phyloP scores from a whole-genome alignment of 2,329 filamentous ascomycete genomes.

The Aspergillus sp. region DNA sequence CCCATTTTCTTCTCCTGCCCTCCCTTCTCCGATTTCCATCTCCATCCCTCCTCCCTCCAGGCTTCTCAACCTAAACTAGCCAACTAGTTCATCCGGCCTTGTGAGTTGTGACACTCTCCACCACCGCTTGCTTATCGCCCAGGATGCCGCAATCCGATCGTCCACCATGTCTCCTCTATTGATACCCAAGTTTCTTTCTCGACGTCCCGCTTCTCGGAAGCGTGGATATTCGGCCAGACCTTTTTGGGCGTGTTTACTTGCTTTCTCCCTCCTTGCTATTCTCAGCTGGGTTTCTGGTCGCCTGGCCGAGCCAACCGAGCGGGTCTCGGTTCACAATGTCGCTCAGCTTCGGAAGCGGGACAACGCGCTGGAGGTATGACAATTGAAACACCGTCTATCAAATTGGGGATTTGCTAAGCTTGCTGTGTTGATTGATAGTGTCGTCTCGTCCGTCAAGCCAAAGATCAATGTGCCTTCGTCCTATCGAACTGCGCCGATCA shows the following conservation, averaged over 20 bases:
- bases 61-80: not conserved
- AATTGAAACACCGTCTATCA: not conserved
- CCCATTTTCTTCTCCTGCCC: not conserved
- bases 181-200: slow-evolving; percentile 22
- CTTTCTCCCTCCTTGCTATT: slow-evolving; percentile 36
- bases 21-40: not conserved
- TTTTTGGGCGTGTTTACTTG: slow-evolving; percentile 50
- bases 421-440: slow-evolving; percentile 56
- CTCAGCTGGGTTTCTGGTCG: slow-evolving; percentile 30
- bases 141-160: slow-evolving; percentile 31
- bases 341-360: slow-evolving; percentile 22
- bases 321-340: not conserved
- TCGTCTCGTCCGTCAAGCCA: slow-evolving; percentile 72
- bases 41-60: not conserved
- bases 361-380: slow-evolving; percentile 32
- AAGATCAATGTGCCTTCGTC: slow-evolving; percentile 86
- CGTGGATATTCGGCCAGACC: slow-evolving; percentile 47
- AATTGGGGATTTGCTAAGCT: not conserved
- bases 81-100: not conserved
- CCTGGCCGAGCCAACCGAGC: not conserved
- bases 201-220: slow-evolving; percentile 23
- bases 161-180: slow-evolving; percentile 30
- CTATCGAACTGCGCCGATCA: slow-evolving; percentile 80
- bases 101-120: not conserved
- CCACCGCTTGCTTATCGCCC: not conserved